A percentile compares a stretch with the other conserved stretches of the same genome.
phyloP scores from a whole-genome alignment of 1,284 basidiomycete species.

The Dichomitus squalens region DNA sequence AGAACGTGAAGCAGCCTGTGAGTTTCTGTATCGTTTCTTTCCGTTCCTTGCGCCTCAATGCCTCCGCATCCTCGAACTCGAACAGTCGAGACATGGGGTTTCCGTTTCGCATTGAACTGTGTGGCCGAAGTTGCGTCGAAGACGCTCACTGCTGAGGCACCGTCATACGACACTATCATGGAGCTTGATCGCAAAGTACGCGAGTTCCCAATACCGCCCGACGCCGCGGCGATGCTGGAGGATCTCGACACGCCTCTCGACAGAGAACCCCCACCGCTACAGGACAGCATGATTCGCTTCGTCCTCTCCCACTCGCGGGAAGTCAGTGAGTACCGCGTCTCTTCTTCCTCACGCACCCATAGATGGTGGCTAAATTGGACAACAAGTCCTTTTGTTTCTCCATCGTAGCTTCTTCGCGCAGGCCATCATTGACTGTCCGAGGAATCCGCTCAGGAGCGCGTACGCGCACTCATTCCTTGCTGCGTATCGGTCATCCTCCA shows the following conservation, averaged over 20 bases:
- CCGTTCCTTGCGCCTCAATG: background rate
- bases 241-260: constrained; percentile 30
- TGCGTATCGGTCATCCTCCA: constrained; percentile 38
- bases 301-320: constrained; percentile 45
- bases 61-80: background rate
- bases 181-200: constrained; percentile 72
- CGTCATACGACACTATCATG: constrained; percentile 68
- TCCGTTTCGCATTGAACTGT: constrained; percentile 65
- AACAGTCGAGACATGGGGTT: constrained; percentile 60
- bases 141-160: constrained; percentile 65
- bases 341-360: background rate
- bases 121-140: constrained; percentile 64
- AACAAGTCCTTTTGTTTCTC: constrained; percentile 40
- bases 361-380: background rate
- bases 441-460: constrained; percentile 40
- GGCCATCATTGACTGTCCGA: constrained; percentile 41
- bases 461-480: constrained; percentile 44
- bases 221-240: constrained; percentile 37
- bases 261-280: constrained; percentile 28
- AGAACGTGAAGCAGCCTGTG: constrained; percentile 44
- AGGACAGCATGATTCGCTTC: constrained; percentile 42
- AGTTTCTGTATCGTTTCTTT: constrained; percentile 19
- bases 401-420: constrained; percentile 45
- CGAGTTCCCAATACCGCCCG: constrained; percentile 60
- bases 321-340: constrained; percentile 33